These are phyloP conservation scores for Lenwebbia sp. DNA, from an alignment of 345 rosid genomes.

Conservation along the genomic window DNA sequence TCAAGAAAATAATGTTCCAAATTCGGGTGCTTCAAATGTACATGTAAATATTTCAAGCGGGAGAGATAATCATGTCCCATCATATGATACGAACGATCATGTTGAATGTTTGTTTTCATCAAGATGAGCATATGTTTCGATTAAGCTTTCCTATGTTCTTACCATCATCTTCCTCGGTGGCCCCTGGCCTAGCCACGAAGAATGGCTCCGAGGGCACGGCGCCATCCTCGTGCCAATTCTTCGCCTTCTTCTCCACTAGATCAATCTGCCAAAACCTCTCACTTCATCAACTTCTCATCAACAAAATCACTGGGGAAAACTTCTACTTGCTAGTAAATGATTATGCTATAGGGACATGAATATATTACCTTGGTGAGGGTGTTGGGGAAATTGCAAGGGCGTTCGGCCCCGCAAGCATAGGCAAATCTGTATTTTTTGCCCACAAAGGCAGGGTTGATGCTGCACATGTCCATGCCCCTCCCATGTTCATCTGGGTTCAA, in stretches of 20 bases:
- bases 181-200: constrained; percentile 84
- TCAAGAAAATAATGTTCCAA: not conserved
- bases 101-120: not conserved
- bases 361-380: constrained; percentile 70
- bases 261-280: constrained; percentile 39
- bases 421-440: constrained; percentile 73
- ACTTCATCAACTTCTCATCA: not conserved
- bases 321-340: not conserved
- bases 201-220: constrained; percentile 87
- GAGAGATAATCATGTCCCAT: not conserved
- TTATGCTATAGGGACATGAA: not conserved
- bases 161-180: constrained; percentile 91
- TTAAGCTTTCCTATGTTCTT: not conserved
- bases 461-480: constrained; percentile 96
- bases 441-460: constrained; percentile 62
- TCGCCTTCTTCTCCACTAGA: constrained; percentile 54
- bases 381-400: constrained; percentile 96
- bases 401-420: constrained; percentile 89
- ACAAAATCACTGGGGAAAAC: not conserved
- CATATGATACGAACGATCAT: not conserved
- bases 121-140: not conserved
- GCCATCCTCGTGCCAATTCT: constrained; percentile 76
- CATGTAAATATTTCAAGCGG: not conserved
- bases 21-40: not conserved
- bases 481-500: constrained; percentile 90